Evolutionary conservation across 169 alveolate genomes (phyloP).

Genomic region (Plasmodium malariae): DNA sequence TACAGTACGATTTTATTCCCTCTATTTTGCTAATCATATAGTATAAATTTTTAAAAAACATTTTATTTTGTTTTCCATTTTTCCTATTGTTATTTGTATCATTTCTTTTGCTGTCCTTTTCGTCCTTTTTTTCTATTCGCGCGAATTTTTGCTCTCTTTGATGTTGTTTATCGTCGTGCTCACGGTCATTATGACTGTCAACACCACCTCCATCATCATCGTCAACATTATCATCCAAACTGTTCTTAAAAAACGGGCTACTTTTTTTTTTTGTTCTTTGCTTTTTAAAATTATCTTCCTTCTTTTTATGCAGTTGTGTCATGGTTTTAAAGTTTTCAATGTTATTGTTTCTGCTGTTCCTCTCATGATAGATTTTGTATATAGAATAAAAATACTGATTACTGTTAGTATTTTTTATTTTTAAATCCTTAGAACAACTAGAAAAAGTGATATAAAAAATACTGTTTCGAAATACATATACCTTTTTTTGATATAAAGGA

Average conservation of each 20-base stretch:
- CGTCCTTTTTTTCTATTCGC: neutral
- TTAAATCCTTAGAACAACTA: slow-evolving; percentile 31
- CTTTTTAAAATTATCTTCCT: neutral
- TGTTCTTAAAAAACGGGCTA: neutral
- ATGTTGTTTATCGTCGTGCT: neutral
- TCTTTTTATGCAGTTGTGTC: neutral
- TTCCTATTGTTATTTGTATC: neutral
- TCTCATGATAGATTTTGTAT: slow-evolving; percentile 17
- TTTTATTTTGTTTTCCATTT: neutral
- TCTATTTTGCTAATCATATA: slow-evolving; percentile 29
- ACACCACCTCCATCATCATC: neutral
- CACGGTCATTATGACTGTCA: neutral
- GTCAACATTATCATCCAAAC: too few species aligned
- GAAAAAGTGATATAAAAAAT: slow-evolving; percentile 28
- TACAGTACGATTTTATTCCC: slow-evolving; percentile 77
- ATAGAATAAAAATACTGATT: slow-evolving; percentile 25
- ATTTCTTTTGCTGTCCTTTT: neutral
- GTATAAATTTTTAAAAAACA: slow-evolving; percentile 32
- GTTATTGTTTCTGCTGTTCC: neutral
- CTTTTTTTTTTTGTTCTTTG: neutral
- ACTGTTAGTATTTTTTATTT: neutral
- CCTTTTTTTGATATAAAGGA: slow-evolving; percentile 27
- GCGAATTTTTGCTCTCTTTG: too few species aligned
- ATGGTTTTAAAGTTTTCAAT: neutral
- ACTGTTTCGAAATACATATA: slow-evolving; percentile 39